Evolutionary conservation across 805 yeast genomes (phyloP).

Genomic region (Ogataea ramenticola): DNA sequence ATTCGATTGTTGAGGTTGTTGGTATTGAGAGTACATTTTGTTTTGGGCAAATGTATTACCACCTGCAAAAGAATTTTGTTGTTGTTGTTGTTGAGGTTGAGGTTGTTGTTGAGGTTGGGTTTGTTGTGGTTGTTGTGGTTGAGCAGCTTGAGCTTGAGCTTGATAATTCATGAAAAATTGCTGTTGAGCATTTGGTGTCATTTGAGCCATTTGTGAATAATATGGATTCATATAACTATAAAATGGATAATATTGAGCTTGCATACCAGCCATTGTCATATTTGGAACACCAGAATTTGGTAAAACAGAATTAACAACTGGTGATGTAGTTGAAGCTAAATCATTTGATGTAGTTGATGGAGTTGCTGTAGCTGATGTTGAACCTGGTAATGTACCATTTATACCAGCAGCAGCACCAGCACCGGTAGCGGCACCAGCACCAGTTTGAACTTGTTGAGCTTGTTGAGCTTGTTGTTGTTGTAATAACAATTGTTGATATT

Average conservation of each 20-base stretch:
- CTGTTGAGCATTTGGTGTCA: conserved; percentile 22
- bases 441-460: conserved; percentile 7
- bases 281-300: conserved; percentile 10
- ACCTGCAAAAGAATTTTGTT: background rate
- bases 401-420: conserved; percentile 3
- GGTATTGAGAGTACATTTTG: conserved; percentile 1
- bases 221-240: conserved; percentile 25
- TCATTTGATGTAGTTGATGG: too few relatives aligned
- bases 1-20: background rate
- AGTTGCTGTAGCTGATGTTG: conserved; percentile 7
- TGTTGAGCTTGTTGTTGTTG: conserved; percentile 11
- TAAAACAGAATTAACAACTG: conserved; percentile 12
- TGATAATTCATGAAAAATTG: conserved; percentile 21
- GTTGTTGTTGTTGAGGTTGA: conserved; percentile 1
- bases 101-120: conserved; percentile 14
- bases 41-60: background rate
- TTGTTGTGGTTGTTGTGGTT: conserved; percentile 12
- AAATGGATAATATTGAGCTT: conserved; percentile 24
- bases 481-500: conserved; percentile 8
- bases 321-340: conserved; percentile 6
- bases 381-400: conserved; percentile 2
- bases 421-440: conserved; percentile 1
- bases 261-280: conserved; percentile 22
- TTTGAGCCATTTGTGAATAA: conserved; percentile 23
- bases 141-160: conserved; percentile 19